A percentile compares a stretch with the other conserved stretches of the same genome.
These are phyloP conservation scores for Candida mesenterica DNA, from an alignment of 1,139 yeast species.

Conservation along the genomic window DNA sequence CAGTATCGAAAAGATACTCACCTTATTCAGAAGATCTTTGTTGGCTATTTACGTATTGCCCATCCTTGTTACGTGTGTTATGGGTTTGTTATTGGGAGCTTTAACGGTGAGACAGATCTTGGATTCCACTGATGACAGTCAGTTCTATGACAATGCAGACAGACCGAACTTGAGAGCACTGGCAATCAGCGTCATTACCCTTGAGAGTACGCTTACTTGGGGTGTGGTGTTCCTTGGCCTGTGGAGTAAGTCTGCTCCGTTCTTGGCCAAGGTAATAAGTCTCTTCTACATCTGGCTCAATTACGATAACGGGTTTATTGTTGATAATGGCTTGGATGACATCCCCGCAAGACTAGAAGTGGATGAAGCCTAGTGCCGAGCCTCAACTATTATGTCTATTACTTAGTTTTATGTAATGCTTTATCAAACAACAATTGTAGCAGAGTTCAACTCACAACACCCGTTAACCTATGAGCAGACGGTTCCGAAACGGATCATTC, in stretches of 20 bases:
- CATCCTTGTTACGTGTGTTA: not conserved
- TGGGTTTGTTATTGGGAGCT: not conserved
- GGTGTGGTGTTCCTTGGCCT: not conserved
- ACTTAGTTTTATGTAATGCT: no score
- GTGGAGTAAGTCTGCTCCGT: not conserved
- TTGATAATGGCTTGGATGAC: not conserved
- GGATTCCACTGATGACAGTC: not conserved
- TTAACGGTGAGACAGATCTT: not conserved
- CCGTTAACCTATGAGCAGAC: no score
- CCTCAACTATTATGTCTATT: no score
- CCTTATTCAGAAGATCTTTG: not conserved
- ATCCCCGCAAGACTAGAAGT: no score
- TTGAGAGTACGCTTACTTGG: not conserved
- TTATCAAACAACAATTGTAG: no score
- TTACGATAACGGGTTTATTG: not conserved
- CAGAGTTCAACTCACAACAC: no score
- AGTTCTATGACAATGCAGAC: not conserved
- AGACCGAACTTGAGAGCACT: not conserved
- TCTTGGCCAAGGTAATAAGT: not conserved
- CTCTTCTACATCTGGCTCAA: conserved; percentile 1
- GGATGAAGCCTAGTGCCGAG: no score
- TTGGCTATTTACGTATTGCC: conserved; percentile 1
- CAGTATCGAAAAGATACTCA: not conserved
- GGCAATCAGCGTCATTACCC: not conserved
- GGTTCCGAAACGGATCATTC: no score